phyloP scores from a whole-genome alignment of 805 yeast genomes.

The Zygoascus biomembranicola region DNA sequence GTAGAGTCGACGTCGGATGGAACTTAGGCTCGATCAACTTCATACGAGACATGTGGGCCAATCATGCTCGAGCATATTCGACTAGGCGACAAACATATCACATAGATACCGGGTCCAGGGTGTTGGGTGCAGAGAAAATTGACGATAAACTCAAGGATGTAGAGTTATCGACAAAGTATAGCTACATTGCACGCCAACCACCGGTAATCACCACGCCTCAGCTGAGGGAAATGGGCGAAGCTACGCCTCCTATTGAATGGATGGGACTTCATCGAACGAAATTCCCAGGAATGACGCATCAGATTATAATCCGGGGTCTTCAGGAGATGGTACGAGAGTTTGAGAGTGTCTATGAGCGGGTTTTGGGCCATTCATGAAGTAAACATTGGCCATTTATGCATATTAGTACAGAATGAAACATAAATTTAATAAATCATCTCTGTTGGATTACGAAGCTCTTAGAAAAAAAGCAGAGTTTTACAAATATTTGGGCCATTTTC shows the following conservation, averaged over 20 bases:
- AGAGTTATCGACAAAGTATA: constrained; percentile 33
- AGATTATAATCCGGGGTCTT: constrained; percentile 60
- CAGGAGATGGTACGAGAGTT: constrained; percentile 53
- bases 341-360: constrained; percentile 12
- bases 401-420: too few relatives aligned
- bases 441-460: too few relatives aligned
- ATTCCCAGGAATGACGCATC: constrained; percentile 83
- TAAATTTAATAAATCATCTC: too few relatives aligned
- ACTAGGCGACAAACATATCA: constrained; percentile 43
- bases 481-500: constrained; percentile 11
- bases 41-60: constrained; percentile 85
- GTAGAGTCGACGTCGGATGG: constrained; percentile 88
- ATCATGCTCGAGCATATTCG: constrained; percentile 66
- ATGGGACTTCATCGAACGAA: constrained; percentile 84
- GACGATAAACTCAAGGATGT: constrained; percentile 41
- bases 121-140: constrained; percentile 14
- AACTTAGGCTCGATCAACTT: constrained; percentile 86
- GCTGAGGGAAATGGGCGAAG: constrained; percentile 84
- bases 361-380: constrained; percentile 13
- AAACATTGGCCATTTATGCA: too few relatives aligned
- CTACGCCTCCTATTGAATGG: constrained; percentile 98
- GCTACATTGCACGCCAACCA: constrained; percentile 58
- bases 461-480: too few relatives aligned
- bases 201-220: constrained; percentile 87
- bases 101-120: constrained; percentile 7